A percentile compares a stretch with the other conserved stretches of the same genome.
phyloP scores from a whole-genome alignment of 257 asterid genomes.

The Nemophila menziesii region DNA sequence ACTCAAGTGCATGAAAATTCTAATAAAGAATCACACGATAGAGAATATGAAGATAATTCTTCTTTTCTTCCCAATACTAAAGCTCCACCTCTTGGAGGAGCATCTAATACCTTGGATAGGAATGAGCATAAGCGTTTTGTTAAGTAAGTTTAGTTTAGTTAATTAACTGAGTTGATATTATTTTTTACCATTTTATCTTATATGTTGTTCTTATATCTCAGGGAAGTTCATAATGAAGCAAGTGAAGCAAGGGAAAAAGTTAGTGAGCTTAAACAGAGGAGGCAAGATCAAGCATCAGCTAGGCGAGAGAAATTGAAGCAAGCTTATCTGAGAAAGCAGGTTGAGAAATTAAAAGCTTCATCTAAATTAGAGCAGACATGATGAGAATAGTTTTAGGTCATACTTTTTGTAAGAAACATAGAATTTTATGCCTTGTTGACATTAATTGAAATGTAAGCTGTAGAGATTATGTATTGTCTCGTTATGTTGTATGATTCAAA shows the following conservation, averaged over 20 bases:
- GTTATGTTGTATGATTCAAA: no score
- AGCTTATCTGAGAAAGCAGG: conserved; percentile 78
- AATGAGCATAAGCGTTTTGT: conserved; percentile 86
- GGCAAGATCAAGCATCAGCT: conserved; percentile 79
- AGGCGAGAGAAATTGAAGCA: conserved; percentile 83
- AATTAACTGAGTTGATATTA: conserved; percentile 3
- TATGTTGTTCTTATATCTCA: conserved; percentile 12
- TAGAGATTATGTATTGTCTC: no score
- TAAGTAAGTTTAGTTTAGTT: conserved; percentile 42
- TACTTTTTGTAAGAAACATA: background rate
- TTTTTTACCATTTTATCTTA: conserved; percentile 1
- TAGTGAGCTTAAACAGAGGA: conserved; percentile 64
- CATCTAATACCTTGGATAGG: conserved; percentile 46
- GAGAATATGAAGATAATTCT: conserved; percentile 33
- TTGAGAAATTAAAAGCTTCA: conserved; percentile 78
- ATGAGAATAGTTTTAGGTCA: conserved; percentile 12
- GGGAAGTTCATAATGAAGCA: conserved; percentile 97
- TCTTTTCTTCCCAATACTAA: conserved; percentile 22
- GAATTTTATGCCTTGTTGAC: background rate
- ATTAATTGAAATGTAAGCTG: background rate
- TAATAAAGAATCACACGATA: conserved; percentile 24
- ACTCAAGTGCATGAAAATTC: conserved; percentile 24
- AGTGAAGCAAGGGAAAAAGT: conserved; percentile 82
- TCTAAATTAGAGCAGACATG: conserved; percentile 49
- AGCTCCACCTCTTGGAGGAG: conserved; percentile 51